Evolutionary conservation across 2,329 filamentous ascomycete species (phyloP).

Genomic region (Westerdykella aurantiaca): DNA sequence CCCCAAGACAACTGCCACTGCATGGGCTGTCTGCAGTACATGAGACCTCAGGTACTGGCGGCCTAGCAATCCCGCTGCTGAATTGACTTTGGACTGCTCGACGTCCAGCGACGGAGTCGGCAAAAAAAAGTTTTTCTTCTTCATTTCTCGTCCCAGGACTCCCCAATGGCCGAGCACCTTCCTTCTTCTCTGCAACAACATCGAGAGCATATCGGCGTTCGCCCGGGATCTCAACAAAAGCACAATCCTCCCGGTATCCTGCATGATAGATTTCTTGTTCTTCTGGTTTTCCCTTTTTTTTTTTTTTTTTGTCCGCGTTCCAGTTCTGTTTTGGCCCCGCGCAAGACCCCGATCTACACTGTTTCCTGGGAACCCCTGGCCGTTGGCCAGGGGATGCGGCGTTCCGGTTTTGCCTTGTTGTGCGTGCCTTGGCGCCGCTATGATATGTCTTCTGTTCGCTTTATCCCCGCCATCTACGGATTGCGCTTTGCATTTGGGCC

Average conservation of each 20-base stretch:
- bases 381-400: constrained; percentile 30
- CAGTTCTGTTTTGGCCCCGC: constrained; percentile 6
- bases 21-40: not conserved
- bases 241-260: constrained; percentile 32
- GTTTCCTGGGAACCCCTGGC: constrained; percentile 26
- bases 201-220: not conserved
- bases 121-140: too few species aligned
- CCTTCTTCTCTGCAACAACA: not conserved
- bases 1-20: not conserved
- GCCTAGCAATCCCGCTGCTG: too few species aligned
- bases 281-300: constrained; percentile 11
- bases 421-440: constrained; percentile 14
- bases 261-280: constrained; percentile 36
- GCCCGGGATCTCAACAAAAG: constrained; percentile 30
- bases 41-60: not conserved
- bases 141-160: too few species aligned
- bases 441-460: constrained; percentile 14
- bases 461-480: constrained; percentile 12
- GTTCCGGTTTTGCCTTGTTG: constrained; percentile 19
- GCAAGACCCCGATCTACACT: constrained; percentile 30
- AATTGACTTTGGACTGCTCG: too few species aligned
- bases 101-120: too few species aligned
- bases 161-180: not conserved
- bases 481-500: constrained; percentile 12
- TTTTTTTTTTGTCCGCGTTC: constrained; percentile 22